phyloP scores from a whole-genome alignment of 257 asterid genomes.

The Plantago elongata region DNA sequence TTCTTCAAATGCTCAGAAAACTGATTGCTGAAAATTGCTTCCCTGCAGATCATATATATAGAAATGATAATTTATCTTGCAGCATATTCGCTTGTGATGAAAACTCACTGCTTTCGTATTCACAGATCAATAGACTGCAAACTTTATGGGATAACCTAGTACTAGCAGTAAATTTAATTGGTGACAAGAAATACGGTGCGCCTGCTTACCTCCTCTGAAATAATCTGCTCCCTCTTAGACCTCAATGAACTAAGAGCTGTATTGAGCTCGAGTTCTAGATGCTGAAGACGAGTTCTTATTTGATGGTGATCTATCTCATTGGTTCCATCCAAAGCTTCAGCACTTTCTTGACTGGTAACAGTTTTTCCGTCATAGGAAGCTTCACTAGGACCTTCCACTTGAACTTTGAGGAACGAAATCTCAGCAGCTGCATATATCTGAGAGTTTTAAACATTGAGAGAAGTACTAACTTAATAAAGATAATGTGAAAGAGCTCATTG shows the following conservation, averaged over 20 bases:
- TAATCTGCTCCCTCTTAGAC: constrained; percentile 41
- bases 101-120: background rate
- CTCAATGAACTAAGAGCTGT: constrained; percentile 55
- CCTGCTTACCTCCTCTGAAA: constrained; percentile 42
- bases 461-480: constrained; percentile 15
- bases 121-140: constrained; percentile 4
- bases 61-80: background rate
- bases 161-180: constrained; percentile 11
- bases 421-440: constrained; percentile 70
- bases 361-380: constrained; percentile 27
- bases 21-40: background rate
- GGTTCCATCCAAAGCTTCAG: constrained; percentile 28
- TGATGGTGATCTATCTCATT: constrained; percentile 34
- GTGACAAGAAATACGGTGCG: constrained; percentile 13
- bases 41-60: background rate
- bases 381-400: constrained; percentile 28
- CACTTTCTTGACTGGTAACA: constrained; percentile 26
- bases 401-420: constrained; percentile 35
- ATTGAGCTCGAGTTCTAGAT: constrained; percentile 63
- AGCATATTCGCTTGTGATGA: constrained; percentile 4
- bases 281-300: constrained; percentile 48
- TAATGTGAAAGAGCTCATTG: background rate
- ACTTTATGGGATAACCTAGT: background rate
- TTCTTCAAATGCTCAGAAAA: background rate
- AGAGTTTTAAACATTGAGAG: constrained; percentile 19